Conservation (phyloP, 768 basidiomycete species). For the Suillus fuscotomentosus region DNA sequence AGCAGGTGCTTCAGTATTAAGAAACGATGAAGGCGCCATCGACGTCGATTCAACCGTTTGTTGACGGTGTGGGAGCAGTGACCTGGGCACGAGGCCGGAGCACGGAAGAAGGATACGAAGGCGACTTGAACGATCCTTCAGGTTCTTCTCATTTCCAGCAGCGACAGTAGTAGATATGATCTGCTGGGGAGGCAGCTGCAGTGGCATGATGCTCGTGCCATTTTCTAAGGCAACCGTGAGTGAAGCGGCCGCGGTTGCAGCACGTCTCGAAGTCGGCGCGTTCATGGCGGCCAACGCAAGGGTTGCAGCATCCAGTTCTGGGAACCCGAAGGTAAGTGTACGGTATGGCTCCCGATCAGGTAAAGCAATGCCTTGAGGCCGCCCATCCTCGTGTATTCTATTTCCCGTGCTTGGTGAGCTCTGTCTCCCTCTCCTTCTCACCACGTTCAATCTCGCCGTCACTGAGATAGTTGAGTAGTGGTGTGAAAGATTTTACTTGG, state of each 20-base stretch:
- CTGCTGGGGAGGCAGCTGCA: constrained; percentile 41
- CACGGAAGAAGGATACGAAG: constrained; percentile 51
- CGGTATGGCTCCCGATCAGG: constrained; percentile 95
- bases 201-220: constrained; percentile 54
- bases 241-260: constrained; percentile 82
- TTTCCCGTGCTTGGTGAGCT: constrained; percentile 80
- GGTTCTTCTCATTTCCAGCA: constrained; percentile 61
- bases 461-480: constrained; percentile 81
- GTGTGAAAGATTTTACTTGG: constrained; percentile 79
- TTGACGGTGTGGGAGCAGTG: constrained; percentile 59
- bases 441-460: constrained; percentile 86
- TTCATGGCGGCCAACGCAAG: constrained; percentile 64
- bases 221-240: constrained; percentile 90
- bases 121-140: constrained; percentile 75
- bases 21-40: constrained; percentile 48
- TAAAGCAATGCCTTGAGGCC: constrained; percentile 73
- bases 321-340: constrained; percentile 84
- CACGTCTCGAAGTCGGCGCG: constrained; percentile 72
- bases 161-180: constrained; percentile 32
- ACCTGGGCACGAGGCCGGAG: constrained; percentile 62
- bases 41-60: constrained; percentile 60
- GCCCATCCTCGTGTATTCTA: constrained; percentile 81
- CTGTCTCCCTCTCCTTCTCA: constrained; percentile 94
- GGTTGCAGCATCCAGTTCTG: constrained; percentile 70
- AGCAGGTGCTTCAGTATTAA: constrained; percentile 59